Percentiles rank a stretch among this genome's conserved stretches.
Conservation (phyloP, 2,329 filamentous ascomycete species). For the Orbilia blumenaviensis region DNA sequence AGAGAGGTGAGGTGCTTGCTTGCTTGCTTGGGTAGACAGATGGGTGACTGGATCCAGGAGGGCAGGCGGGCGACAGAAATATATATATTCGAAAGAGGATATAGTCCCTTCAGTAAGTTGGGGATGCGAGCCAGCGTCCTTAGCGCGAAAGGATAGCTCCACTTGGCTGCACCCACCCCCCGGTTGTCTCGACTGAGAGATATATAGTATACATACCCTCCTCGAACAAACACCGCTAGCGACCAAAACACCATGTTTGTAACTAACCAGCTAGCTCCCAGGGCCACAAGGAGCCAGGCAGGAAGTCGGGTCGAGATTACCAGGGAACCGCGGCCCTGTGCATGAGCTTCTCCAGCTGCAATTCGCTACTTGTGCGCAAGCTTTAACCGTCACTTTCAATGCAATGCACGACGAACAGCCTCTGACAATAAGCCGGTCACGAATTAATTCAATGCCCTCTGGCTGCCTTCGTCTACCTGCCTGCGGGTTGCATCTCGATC, state of each 20-base stretch:
- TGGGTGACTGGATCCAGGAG: too few species aligned
- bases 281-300: not conserved
- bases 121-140: constrained; percentile 12
- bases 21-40: too few species aligned
- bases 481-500: constrained; percentile 21
- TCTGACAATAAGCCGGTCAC: constrained; percentile 23
- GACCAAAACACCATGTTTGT: constrained; percentile 4
- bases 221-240: constrained; percentile 5
- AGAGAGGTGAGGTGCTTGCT: too few species aligned
- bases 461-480: constrained; percentile 21
- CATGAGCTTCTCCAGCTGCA: not conserved
- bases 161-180: not conserved
- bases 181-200: constrained; percentile 21
- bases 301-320: constrained; percentile 21
- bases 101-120: not conserved
- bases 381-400: constrained; percentile 22
- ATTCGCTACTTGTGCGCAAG: constrained; percentile 9
- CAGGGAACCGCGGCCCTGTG: constrained; percentile 43
- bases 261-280: not conserved
- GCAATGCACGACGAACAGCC: constrained; percentile 17
- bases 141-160: constrained; percentile 19
- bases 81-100: constrained; percentile 14
- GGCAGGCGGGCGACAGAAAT: constrained; percentile 6
- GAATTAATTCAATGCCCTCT: constrained; percentile 17
- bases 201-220: constrained; percentile 17